Base-by-base conservation (phyloP, 2,329 filamentous ascomycete species). In the Fusarium zealandicum region DNA sequence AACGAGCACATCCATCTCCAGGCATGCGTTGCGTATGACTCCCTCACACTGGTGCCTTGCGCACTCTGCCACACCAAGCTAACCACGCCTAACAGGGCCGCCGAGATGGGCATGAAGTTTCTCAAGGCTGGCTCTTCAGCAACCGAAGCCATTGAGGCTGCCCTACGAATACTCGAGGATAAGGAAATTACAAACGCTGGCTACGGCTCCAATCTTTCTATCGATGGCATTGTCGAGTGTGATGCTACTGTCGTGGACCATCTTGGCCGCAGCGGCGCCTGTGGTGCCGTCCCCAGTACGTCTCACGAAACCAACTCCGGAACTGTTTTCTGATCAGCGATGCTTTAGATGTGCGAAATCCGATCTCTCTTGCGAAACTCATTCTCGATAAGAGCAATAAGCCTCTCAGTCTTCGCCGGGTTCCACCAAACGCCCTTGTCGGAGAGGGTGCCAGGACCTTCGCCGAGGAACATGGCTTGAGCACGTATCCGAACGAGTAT, bases 121-220 rank as follows among this genome's bases (percentile, higher is more conserved):
- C 78, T 99, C 54, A 89, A 84, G 67, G 84, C 83, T 59, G 95
- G 95, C 18, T 90, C 88, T 9, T 86, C 87, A 35, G 91, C 95
- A 5, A 81, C 93, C 4, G 92, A 98, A 69, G 95, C 93, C 13
- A 89, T 97, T 17, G 95, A 97, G 73, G 88, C 90, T 43, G 92
- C 95, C 25, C 86, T 99, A 67, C 90, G 89, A 64, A 81, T 91
- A 16, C 85, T 99, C 14, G 95, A 99, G 75, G 91, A 99, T 71
- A 88, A 90, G 51, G 92, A 97, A 68, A 96, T 99, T 63, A 99
- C 96, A 30, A 99, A 99, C 72, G 90, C 93, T 31, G 95, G 95
- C 0, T 98, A 90, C 71, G 95, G 96, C 39, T 99, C 95, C 75
- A 99, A 99, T 68, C 79, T 99, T 18, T 88, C 91, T 37, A 90